Evolutionary conservation across 1,284 basidiomycete species (phyloP).

Genomic region (Rhodotorula sp.): DNA sequence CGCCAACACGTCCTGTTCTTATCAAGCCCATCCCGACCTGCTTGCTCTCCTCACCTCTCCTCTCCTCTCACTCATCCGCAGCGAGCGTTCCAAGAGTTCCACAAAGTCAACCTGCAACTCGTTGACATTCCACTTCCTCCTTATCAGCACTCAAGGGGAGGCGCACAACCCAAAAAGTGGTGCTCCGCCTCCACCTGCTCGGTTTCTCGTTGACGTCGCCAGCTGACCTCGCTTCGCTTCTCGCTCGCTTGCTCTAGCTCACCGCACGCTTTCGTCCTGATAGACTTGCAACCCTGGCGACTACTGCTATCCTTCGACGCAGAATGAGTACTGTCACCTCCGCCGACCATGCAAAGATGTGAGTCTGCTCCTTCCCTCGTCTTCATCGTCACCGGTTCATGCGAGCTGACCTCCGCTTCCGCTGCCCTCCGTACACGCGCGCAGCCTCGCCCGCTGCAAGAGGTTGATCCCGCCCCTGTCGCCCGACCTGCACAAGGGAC

Average conservation of each 20-base stretch:
- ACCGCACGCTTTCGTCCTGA: background rate
- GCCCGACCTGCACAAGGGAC: slow-evolving; percentile 87
- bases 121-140: background rate
- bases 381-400: background rate
- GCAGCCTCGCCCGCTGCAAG: slow-evolving; percentile 66
- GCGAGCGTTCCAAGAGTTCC: background rate
- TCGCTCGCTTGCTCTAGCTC: background rate
- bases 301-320: background rate
- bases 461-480: slow-evolving; percentile 79
- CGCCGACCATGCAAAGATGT: slow-evolving; percentile 20
- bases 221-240: background rate
- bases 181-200: background rate
- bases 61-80: no score
- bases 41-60: no score
- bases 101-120: background rate
- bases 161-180: background rate
- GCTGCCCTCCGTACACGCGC: background rate
- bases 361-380: background rate
- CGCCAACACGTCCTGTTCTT: no score
- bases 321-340: background rate
- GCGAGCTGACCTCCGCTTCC: background rate
- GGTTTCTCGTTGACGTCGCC: background rate
- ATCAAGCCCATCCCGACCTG: no score
- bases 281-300: slow-evolving; percentile 3
- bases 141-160: background rate